Conservation (phyloP, 2,329 filamentous ascomycete species). For the Sclerotinia subarctica region DNA sequence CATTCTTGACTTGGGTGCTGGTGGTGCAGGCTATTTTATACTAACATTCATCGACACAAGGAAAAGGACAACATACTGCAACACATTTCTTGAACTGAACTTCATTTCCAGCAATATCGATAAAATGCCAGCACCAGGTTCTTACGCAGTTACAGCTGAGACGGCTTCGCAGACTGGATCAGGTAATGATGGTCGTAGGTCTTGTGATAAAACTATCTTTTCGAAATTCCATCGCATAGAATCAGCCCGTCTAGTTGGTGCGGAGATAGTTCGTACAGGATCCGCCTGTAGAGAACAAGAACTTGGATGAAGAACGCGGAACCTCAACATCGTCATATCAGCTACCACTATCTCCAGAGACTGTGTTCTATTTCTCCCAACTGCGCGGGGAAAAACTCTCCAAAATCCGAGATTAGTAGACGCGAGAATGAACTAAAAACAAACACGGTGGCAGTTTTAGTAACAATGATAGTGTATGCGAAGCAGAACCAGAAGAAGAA, state of each 20-base stretch:
- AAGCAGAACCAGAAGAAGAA: neutral
- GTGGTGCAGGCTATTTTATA: neutral
- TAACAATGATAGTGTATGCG: too few species aligned
- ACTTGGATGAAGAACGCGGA: neutral
- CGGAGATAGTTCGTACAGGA: neutral
- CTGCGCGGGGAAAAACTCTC: neutral
- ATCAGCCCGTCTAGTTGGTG: too few species aligned
- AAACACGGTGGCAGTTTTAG: neutral
- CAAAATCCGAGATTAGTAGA: neutral
- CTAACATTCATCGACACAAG: neutral
- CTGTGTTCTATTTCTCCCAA: neutral
- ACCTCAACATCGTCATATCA: neutral
- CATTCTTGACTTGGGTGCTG: neutral
- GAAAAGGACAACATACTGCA: neutral
- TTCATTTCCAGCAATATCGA: neutral
- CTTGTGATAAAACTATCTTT: too few species aligned
- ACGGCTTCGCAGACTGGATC: neutral
- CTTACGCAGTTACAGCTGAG: too few species aligned
- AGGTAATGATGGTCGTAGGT: neutral
- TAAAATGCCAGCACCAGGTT: neutral
- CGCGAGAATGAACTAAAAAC: neutral
- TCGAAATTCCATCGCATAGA: too few species aligned
- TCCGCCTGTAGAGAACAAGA: neutral
- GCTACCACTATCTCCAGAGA: neutral
- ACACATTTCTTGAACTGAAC: neutral